These are phyloP conservation scores for Mortierella sp. DNA, from an alignment of 371 early-diverging fungal species.

Conservation along the genomic window DNA sequence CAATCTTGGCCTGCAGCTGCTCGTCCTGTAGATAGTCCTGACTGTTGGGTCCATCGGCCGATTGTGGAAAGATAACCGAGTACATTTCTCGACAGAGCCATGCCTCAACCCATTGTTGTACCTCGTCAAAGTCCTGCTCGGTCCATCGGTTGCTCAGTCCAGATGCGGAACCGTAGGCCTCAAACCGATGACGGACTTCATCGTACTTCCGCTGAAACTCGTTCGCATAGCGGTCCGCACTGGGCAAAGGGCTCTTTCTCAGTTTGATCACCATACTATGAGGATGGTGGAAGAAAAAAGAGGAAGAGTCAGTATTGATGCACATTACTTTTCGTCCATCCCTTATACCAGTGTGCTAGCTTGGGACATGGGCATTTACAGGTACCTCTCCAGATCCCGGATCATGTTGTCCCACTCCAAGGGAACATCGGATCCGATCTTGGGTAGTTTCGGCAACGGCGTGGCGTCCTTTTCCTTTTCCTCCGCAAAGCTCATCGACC, in stretches of 20 bases:
- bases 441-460: slow-evolving; percentile 36
- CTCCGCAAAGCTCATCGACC: slow-evolving; percentile 21
- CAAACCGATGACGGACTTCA: slow-evolving; percentile 44
- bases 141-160: slow-evolving; percentile 43
- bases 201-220: slow-evolving; percentile 52
- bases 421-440: slow-evolving; percentile 45
- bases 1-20: slow-evolving; percentile 75
- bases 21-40: slow-evolving; percentile 75
- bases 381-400: slow-evolving; percentile 41
- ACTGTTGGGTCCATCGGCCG: slow-evolving; percentile 29
- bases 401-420: slow-evolving; percentile 43
- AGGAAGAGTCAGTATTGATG: not conserved
- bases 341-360: not conserved
- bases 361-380: slow-evolving; percentile 3
- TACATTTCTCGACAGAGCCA: slow-evolving; percentile 51
- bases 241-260: slow-evolving; percentile 23
- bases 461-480: slow-evolving; percentile 32
- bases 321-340: not conserved
- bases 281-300: not conserved
- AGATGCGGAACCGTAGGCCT: slow-evolving; percentile 34
- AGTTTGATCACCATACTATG: slow-evolving; percentile 29
- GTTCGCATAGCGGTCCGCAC: slow-evolving; percentile 33
- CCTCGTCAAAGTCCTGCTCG: slow-evolving; percentile 44
- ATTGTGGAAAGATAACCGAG: slow-evolving; percentile 29
- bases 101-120: slow-evolving; percentile 50